Evolutionary conservation across 345 rosid genomes (phyloP).

Genomic region (Capsella bursapastoris): DNA sequence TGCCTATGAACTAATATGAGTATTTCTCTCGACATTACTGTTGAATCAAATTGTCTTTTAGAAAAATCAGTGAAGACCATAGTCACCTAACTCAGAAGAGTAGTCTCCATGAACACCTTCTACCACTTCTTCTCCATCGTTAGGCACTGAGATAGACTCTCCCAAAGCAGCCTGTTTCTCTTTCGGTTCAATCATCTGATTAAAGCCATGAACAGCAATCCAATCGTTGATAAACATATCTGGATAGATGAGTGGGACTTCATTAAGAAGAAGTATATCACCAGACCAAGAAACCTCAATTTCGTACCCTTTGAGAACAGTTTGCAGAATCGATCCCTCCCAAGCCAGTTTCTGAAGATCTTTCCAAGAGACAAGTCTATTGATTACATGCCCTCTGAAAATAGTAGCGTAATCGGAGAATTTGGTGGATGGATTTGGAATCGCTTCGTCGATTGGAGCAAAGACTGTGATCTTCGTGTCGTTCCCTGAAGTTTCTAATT

Average conservation of each 20-base stretch:
- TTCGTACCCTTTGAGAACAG: constrained; percentile 43
- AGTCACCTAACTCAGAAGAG: constrained; percentile 40
- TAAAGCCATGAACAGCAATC: constrained; percentile 55
- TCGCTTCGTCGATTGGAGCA: constrained; percentile 51
- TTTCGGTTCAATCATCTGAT: constrained; percentile 38
- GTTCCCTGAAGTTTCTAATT: constrained; percentile 33
- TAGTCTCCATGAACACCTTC: constrained; percentile 27
- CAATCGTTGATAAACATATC: constrained; percentile 46
- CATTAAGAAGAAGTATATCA: constrained; percentile 51
- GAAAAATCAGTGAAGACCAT: constrained; percentile 39
- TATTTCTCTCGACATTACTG: not conserved
- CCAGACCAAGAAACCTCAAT: constrained; percentile 50
- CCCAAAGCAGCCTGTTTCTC: constrained; percentile 36
- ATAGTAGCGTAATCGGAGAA: constrained; percentile 45
- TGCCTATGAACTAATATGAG: not conserved
- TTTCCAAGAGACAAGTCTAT: constrained; percentile 44
- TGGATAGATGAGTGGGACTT: constrained; percentile 48
- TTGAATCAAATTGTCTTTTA: not conserved
- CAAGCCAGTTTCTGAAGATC: constrained; percentile 41
- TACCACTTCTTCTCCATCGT: constrained; percentile 32
- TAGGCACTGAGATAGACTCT: constrained; percentile 44
- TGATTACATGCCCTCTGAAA: constrained; percentile 47
- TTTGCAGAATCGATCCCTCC: constrained; percentile 40
- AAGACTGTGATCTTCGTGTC: constrained; percentile 51
- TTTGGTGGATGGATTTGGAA: constrained; percentile 26